These are phyloP conservation scores for Zychaea mexicana DNA, from an alignment of 371 early-diverging fungal species.

Conservation along the genomic window DNA sequence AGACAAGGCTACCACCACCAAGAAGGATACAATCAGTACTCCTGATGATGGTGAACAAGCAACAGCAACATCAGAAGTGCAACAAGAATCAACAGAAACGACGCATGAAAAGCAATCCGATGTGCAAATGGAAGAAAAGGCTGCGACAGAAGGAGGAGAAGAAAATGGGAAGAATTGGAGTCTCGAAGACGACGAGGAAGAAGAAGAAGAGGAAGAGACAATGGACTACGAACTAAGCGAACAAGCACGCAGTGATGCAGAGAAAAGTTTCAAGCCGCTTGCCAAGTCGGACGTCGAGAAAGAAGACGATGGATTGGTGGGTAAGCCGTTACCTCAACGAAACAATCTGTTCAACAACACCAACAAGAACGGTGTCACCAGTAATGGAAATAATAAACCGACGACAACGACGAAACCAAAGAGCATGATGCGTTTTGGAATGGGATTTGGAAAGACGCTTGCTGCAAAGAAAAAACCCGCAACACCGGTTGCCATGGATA, in stretches of 20 bases:
- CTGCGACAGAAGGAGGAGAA: not conserved
- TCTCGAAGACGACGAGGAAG: slow-evolving; percentile 29
- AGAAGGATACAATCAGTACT: slow-evolving; percentile 7
- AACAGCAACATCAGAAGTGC: not conserved
- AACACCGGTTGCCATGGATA: not conserved
- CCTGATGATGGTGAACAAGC: slow-evolving; percentile 15
- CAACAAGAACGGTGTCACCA: slow-evolving; percentile 3
- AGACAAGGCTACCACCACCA: slow-evolving; percentile 13
- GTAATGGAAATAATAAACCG: slow-evolving; percentile 4
- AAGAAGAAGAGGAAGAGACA: slow-evolving; percentile 21
- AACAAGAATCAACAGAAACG: slow-evolving; percentile 11
- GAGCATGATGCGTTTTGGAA: slow-evolving; percentile 42
- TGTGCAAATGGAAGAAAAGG: slow-evolving; percentile 34
- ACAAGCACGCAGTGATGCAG: slow-evolving; percentile 15
- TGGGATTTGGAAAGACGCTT: slow-evolving; percentile 30
- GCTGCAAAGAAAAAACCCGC: slow-evolving; percentile 13
- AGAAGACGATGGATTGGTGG: slow-evolving; percentile 24
- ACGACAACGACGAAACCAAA: slow-evolving; percentile 26
- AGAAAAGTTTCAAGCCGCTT: slow-evolving; percentile 35
- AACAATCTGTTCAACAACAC: not conserved
- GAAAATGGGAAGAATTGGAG: slow-evolving; percentile 29
- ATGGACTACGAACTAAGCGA: slow-evolving; percentile 19
- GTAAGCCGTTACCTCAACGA: slow-evolving; percentile 5
- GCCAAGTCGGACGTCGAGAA: slow-evolving; percentile 13
- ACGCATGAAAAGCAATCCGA: slow-evolving; percentile 23